Conservation (phyloP, 768 basidiomycete genomes). For the Galerina marginata region DNA sequence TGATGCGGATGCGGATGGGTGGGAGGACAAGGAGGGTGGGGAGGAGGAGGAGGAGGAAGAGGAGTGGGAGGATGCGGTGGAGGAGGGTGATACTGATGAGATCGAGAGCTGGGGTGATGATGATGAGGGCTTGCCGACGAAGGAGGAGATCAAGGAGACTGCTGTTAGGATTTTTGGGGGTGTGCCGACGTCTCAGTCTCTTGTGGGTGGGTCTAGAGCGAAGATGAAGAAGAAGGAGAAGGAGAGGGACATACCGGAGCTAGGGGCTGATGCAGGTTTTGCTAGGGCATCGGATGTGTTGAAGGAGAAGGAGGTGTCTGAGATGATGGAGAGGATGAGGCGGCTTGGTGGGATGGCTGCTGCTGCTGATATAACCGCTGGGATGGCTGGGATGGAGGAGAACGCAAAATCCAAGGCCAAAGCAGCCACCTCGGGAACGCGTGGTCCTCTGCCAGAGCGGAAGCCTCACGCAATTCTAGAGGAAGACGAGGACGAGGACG, state of each 20-base stretch:
- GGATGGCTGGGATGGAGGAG: neutral
- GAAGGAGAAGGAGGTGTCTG: neutral
- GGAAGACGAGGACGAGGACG: neutral
- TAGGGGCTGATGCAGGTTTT: neutral
- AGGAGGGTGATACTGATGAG: constrained; percentile 25
- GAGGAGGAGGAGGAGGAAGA: constrained; percentile 40
- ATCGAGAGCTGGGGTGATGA: constrained; percentile 13
- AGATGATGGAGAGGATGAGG: constrained; percentile 2
- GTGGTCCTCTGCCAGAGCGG: no score
- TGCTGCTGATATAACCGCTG: neutral
- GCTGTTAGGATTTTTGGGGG: constrained; percentile 57
- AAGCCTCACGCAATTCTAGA: neutral
- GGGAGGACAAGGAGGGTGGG: constrained; percentile 36
- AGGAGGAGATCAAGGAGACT: constrained; percentile 53
- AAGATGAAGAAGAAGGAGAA: neutral
- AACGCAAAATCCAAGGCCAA: neutral
- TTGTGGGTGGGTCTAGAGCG: no score
- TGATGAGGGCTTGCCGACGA: constrained; percentile 48
- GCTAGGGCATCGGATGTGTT: constrained; percentile 6
- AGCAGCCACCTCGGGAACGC: neutral
- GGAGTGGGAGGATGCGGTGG: constrained; percentile 37
- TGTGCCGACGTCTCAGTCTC: neutral
- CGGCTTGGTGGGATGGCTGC: neutral
- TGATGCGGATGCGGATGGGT: constrained; percentile 19
- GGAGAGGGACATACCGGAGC: neutral